Evolutionary conservation across 192 early-diverging fungal species (phyloP), one percentile per base, ranked within the genome.

Genomic region (Coemansia sp.): DNA sequence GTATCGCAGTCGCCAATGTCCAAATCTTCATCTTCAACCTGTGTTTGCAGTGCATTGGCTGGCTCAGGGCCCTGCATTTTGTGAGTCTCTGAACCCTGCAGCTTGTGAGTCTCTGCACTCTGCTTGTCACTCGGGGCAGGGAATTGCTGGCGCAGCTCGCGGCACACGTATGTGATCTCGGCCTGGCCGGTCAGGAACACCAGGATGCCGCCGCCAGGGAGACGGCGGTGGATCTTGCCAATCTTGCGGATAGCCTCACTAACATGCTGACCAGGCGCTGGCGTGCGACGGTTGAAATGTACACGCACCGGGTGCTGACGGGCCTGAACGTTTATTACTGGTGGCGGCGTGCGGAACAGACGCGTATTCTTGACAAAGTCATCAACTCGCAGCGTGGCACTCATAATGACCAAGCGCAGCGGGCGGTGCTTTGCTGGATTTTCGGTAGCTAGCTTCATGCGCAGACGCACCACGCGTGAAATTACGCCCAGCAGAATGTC

Each of bases 401-500:
- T 92, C 98, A 99, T 99, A 63, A 99, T 96, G n/a, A 99, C 84
- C 48, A 99, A 75, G 75, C 92, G 91, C 4, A 98, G 82, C 15
- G 95, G 94, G 23, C 81, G 79, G 49, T 87, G 78, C 25, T 82
- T 73, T 2, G 57, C 61, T 1, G 73, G 75, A 21, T 32, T 59
- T 14, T 71, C 72, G 2, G 29, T 5, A 17, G 85, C 25, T 57
- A 64, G 61, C 55, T 86, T 86, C 23, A 89, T 88, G 52, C 98
- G 84, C 57, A 98, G 65, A 15, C 80, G 82, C 6, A 94, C 87
- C 25, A 99, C 93, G 50, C 96, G 87, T 55, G 93, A 92, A 8
- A 99, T 78, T 63, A 96, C 96, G 38, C 98, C 98, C 66, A 99
- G 94, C 22, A 99, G 73, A 21, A 99, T 95, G 70, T 99, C 98